Percentiles rank a stretch among this genome's conserved stretches.
Evolutionary conservation across 2,329 filamentous ascomycete genomes (phyloP).

Genomic region (Juglanconis sp.): DNA sequence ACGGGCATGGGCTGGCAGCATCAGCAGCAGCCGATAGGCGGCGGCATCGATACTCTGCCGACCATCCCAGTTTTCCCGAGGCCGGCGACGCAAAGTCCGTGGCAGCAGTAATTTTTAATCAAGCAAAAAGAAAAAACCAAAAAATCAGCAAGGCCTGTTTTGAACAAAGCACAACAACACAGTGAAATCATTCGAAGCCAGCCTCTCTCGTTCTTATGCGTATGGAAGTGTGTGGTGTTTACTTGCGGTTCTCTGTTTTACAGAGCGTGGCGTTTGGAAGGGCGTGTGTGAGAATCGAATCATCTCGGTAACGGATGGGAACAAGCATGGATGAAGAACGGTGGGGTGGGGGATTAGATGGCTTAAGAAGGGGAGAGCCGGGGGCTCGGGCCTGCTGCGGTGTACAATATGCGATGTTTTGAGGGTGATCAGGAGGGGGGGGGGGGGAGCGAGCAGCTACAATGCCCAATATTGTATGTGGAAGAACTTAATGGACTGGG

Average conservation of each 20-base stretch:
- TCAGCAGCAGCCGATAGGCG: constrained; percentile 73
- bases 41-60: constrained; percentile 72
- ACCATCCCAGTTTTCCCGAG: constrained; percentile 85
- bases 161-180: background rate
- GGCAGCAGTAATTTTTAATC: constrained; percentile 47
- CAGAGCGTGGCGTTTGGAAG: constrained; percentile 27
- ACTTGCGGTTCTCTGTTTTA: constrained; percentile 19
- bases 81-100: constrained; percentile 62
- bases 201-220: background rate
- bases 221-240: background rate
- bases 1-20: constrained; percentile 89
- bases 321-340: background rate
- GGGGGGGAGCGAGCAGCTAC: background rate
- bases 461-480: background rate
- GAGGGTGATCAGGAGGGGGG: background rate
- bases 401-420: background rate
- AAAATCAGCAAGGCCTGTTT: too few relatives aligned
- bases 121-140: background rate
- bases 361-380: background rate
- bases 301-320: background rate
- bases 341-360: background rate
- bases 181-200: background rate
- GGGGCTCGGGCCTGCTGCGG: background rate
- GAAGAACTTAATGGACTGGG: constrained; percentile 16
- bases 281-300: background rate